phyloP scores from a whole-genome alignment of 148 eudicot species.

The Chenopodium quinoa region DNA sequence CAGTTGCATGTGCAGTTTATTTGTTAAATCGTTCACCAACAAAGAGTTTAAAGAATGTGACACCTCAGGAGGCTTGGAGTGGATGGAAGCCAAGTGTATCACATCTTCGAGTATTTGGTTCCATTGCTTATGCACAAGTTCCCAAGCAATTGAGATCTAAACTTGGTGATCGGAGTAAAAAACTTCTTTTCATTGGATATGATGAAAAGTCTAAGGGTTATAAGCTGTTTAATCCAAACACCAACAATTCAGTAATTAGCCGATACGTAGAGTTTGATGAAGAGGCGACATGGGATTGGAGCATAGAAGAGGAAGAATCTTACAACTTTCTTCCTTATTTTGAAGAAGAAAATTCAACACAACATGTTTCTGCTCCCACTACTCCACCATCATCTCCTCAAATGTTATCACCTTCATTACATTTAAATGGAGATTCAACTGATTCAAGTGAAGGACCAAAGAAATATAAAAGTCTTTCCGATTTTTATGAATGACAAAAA shows the following conservation, averaged over 20 bases:
- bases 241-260: slow-evolving; percentile 4
- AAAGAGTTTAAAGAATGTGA: background rate
- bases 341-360: background rate
- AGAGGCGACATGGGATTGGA: slow-evolving; percentile 6
- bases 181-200: slow-evolving; percentile 8
- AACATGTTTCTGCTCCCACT: background rate
- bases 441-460: background rate
- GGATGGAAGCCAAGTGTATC: no score
- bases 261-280: slow-evolving; percentile 14
- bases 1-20: background rate
- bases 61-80: no score
- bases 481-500: background rate
- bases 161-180: slow-evolving; percentile 14
- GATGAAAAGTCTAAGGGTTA: slow-evolving; percentile 7
- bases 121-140: slow-evolving; percentile 11
- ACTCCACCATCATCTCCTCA: background rate
- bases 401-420: background rate
- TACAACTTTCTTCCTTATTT: slow-evolving; percentile 12
- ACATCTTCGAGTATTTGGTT: slow-evolving; percentile 1
- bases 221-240: slow-evolving; percentile 5
- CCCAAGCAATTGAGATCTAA: slow-evolving; percentile 3
- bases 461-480: background rate
- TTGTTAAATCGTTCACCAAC: background rate
- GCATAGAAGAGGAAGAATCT: background rate
- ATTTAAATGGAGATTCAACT: background rate